A percentile compares a stretch with the other conserved stretches of the same genome.
These are phyloP conservation scores for Xylaria telfairii DNA, from an alignment of 495 filamentous ascomycete species.

Conservation along the genomic window DNA sequence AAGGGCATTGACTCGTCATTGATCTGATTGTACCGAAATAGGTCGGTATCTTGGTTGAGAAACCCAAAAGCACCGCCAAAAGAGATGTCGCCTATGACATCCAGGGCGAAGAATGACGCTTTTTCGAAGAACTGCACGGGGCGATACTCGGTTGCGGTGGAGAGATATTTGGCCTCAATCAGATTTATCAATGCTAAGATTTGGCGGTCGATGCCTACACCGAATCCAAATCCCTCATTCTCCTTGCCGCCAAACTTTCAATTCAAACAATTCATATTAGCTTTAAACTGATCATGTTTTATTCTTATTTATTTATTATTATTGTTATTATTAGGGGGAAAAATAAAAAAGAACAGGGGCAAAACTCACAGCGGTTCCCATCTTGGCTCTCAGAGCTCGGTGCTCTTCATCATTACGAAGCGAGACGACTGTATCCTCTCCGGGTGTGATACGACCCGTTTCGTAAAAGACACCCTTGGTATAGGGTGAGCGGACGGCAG, in stretches of 20 bases:
- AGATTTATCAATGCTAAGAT: constrained; percentile 49
- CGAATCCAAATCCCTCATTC: constrained; percentile 28
- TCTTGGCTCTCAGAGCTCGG: constrained; percentile 39
- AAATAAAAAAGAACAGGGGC: no score
- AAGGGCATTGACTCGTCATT: constrained; percentile 30
- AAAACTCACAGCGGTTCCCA: constrained; percentile 43
- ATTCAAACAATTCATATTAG: background rate
- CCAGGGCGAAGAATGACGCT: constrained; percentile 48
- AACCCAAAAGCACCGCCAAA: constrained; percentile 48
- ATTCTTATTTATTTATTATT: no score
- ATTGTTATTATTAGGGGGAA: no score
- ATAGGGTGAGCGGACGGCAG: constrained; percentile 41
- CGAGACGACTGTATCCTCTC: constrained; percentile 37
- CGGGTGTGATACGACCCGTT: constrained; percentile 36
- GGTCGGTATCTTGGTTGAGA: constrained; percentile 41
- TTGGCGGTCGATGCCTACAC: constrained; percentile 47
- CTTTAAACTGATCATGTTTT: background rate
- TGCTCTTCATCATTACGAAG: constrained; percentile 42
- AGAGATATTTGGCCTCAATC: constrained; percentile 52
- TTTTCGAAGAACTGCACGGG: constrained; percentile 53
- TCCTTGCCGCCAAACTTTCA: constrained; percentile 20
- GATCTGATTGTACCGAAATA: constrained; percentile 36
- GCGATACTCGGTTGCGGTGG: constrained; percentile 38
- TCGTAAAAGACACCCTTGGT: constrained; percentile 38
- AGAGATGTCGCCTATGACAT: constrained; percentile 47